Percentiles rank a stretch among this genome's conserved stretches.
Evolutionary conservation across 768 basidiomycete genomes (phyloP).

Genomic region (Omphalotus guepiniiformis): DNA sequence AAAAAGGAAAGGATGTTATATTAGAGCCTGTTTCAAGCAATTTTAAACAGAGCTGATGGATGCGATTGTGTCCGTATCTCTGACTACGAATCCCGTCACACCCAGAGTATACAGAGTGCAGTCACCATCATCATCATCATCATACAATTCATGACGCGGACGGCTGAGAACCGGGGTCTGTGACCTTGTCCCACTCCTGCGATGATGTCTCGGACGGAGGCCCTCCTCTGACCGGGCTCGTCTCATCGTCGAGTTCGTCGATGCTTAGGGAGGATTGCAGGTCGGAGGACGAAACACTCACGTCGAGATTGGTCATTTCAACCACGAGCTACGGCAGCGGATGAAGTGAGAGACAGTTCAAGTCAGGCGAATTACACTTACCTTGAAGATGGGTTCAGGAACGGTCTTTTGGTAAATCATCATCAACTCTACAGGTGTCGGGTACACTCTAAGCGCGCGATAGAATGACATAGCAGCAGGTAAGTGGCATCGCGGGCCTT

Average conservation of each 20-base stretch:
- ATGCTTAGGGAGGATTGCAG: conserved; percentile 23
- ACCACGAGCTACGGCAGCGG: conserved; percentile 54
- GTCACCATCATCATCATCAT: conserved; percentile 20
- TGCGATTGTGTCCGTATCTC: conserved; percentile 3
- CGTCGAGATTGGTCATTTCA: conserved; percentile 85
- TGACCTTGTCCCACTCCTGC: conserved; percentile 87
- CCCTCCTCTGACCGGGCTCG: conserved; percentile 56
- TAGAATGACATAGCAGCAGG: conserved; percentile 88
- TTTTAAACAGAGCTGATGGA: conserved; percentile 3
- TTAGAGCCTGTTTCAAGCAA: conserved; percentile 44
- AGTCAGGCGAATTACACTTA: conserved; percentile 21
- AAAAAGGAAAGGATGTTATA: conserved; percentile 49
- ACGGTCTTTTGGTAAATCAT: conserved; percentile 93
- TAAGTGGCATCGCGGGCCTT: conserved; percentile 76
- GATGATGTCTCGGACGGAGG: conserved; percentile 86
- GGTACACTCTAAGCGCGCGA: conserved; percentile 91
- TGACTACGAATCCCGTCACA: conserved; percentile 10
- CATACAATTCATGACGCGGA: conserved; percentile 28
- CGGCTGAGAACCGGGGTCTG: conserved; percentile 63
- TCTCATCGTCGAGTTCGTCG: conserved; percentile 46
- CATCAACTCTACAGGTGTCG: conserved; percentile 89
- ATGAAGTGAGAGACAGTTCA: conserved; percentile 2
- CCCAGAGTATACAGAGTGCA: conserved; percentile 17
- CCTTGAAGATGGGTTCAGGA: conserved; percentile 76
- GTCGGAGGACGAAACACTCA: conserved; percentile 55